A percentile compares a stretch with the other conserved stretches of the same genome.
These are phyloP conservation scores for Aspergillus steynii DNA, from an alignment of 495 filamentous ascomycete species.

Conservation along the genomic window DNA sequence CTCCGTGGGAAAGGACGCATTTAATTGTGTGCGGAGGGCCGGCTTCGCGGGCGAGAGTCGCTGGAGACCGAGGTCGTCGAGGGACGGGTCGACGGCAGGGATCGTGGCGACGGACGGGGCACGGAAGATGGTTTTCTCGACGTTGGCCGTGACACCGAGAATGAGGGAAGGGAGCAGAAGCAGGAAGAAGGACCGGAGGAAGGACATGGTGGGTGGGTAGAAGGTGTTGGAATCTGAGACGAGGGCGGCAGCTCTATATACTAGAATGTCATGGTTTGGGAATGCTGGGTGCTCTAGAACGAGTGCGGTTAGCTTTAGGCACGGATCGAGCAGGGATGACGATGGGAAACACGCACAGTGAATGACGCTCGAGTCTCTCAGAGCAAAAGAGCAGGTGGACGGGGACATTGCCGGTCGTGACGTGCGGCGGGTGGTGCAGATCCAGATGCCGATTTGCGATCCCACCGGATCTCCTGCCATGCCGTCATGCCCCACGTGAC, in stretches of 20 bases:
- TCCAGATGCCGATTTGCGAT: neutral
- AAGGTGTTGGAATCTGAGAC: conserved; percentile 9
- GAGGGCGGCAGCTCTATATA: neutral
- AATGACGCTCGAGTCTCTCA: neutral
- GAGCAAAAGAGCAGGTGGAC: too few relatives aligned
- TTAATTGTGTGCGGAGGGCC: conserved; percentile 59
- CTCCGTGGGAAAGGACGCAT: conserved; percentile 63
- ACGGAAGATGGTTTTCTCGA: conserved; percentile 89
- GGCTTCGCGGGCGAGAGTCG: conserved; percentile 57
- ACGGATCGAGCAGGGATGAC: neutral
- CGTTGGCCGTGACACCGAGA: conserved; percentile 59
- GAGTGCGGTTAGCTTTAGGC: neutral
- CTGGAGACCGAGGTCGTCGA: conserved; percentile 66
- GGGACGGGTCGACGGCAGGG: conserved; percentile 53
- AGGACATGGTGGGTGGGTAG: conserved; percentile 21
- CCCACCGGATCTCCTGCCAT: conserved; percentile 2
- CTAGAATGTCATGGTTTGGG: too few relatives aligned
- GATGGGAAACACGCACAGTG: too few relatives aligned
- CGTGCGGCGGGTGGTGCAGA: neutral
- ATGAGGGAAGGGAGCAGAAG: conserved; percentile 18
- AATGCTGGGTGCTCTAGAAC: too few relatives aligned
- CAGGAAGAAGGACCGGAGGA: neutral
- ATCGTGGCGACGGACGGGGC: conserved; percentile 59
- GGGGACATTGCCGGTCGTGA: neutral
- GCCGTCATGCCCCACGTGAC: conserved; percentile 17